Percentiles rank a stretch among this genome's conserved stretches.
Evolutionary conservation across 2,329 filamentous ascomycete genomes (phyloP).

Genomic region (Trichoderma asperellum): DNA sequence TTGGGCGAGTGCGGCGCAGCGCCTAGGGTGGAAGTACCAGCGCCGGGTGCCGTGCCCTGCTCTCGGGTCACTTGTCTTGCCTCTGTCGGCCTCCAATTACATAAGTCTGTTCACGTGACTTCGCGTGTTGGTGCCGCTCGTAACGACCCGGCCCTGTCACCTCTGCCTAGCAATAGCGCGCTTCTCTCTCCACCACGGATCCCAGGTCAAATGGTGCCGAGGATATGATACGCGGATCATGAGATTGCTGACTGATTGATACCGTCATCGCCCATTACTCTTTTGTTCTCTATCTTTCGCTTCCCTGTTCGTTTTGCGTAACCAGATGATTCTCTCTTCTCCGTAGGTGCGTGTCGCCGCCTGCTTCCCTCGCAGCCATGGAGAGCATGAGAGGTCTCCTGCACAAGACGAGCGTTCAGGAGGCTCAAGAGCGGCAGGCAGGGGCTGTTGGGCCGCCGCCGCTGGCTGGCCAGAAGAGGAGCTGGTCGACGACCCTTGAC

Average conservation of each 20-base stretch:
- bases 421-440: conserved; percentile 46
- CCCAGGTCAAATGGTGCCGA: background rate
- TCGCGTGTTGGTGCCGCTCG: background rate
- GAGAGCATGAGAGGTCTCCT: conserved; percentile 47
- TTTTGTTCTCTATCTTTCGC: background rate
- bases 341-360: conserved; percentile 12
- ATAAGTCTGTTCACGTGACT: background rate
- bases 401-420: conserved; percentile 57
- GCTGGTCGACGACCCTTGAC: conserved; percentile 35
- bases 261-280: background rate
- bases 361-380: conserved; percentile 38
- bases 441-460: conserved; percentile 46
- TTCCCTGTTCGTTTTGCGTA: background rate
- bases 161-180: conserved; percentile 5
- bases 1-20: background rate
- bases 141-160: background rate
- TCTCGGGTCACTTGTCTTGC: background rate
- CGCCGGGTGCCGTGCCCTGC: background rate
- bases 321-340: conserved; percentile 1
- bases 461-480: conserved; percentile 55
- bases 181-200: background rate
- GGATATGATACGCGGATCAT: background rate
- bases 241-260: conserved; percentile 6
- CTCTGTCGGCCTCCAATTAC: background rate
- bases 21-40: background rate